Percentiles rank a stretch among this genome's conserved stretches.
Conservation (phyloP, 2,329 filamentous ascomycete genomes). For the Fusarium anthophilum region DNA sequence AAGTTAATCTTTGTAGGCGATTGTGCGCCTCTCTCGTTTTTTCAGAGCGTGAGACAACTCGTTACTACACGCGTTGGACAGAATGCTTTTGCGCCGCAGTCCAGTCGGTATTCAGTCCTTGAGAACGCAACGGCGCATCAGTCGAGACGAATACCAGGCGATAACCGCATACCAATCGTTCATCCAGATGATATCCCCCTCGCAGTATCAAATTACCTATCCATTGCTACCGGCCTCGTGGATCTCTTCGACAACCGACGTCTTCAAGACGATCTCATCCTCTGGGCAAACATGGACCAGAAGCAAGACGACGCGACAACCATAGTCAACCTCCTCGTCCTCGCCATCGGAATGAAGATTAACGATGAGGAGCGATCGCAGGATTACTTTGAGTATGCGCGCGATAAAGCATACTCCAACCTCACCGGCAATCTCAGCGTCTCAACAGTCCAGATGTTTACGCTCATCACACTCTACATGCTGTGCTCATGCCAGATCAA, state of each 20-base stretch:
- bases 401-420: constrained; percentile 55
- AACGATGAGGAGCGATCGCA: constrained; percentile 54
- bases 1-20: constrained; percentile 66
- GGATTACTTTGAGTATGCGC: constrained; percentile 61
- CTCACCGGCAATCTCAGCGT: constrained; percentile 59
- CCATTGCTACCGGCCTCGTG: constrained; percentile 56
- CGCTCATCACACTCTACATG: constrained; percentile 63
- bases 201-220: constrained; percentile 50
- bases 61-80: constrained; percentile 59
- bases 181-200: constrained; percentile 38
- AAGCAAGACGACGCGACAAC: constrained; percentile 51
- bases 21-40: constrained; percentile 65
- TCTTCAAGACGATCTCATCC: constrained; percentile 52
- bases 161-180: constrained; percentile 42
- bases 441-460: constrained; percentile 60
- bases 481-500: constrained; percentile 65
- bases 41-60: constrained; percentile 63
- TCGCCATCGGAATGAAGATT: constrained; percentile 60
- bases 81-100: constrained; percentile 61
- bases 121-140: constrained; percentile 53
- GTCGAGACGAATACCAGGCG: constrained; percentile 31
- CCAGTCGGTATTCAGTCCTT: constrained; percentile 59
- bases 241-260: constrained; percentile 58
- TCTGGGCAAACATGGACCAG: constrained; percentile 52
- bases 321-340: constrained; percentile 58